Evolutionary conservation across 441 rosid genomes (phyloP), one percentile per base, ranked within the genome.

Genomic region (Erodium trifolium): DNA sequence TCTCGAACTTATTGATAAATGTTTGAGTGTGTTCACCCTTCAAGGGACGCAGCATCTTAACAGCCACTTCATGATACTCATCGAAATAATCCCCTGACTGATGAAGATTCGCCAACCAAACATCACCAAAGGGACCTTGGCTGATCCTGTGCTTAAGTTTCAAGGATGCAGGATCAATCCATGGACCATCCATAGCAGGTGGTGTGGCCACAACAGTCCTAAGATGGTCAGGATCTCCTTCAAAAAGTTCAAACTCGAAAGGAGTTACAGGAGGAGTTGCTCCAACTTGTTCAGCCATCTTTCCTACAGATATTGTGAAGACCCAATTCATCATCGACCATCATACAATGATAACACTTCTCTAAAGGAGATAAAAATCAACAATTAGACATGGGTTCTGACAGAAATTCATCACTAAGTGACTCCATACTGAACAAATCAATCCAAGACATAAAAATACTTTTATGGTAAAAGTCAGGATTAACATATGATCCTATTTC

Each of bases 111-210:
- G 91, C 97, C 45, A 93, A 74, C 97, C 97, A 93, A 70, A 87
- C 89, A 81, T 91, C 98, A 41, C 97, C 97, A 70, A 91, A 91
- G 19, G 87, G 84, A 13, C 98, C 98, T 83, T 91, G 83, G 67
- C 98, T 96, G 57, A 93, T 88, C 62, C 97, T 84, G 76, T 93
- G 97, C 51, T 90, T 78, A 68, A 88, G 91, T 78, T 88, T 91
- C 84, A 93, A 72, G 11, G 73, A 49, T 0, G 86, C 67, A 11
- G 94, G 87, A 17, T 90, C 85, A 66, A 91, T 83, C 98, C 96
- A 84, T 0, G 84, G 83, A 67, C 82, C 80, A 4, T 73, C 72
- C 75, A 75, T 83, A 41, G 72, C 63, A 0, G 27, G 27, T 14
- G 93, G 84, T 7, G 85, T 75, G 27, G 84, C 90, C 49, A 78